These are phyloP conservation scores for Pseudoperonospora humuli DNA, from an alignment of 352 stramenopile genomes.

Conservation along the genomic window DNA sequence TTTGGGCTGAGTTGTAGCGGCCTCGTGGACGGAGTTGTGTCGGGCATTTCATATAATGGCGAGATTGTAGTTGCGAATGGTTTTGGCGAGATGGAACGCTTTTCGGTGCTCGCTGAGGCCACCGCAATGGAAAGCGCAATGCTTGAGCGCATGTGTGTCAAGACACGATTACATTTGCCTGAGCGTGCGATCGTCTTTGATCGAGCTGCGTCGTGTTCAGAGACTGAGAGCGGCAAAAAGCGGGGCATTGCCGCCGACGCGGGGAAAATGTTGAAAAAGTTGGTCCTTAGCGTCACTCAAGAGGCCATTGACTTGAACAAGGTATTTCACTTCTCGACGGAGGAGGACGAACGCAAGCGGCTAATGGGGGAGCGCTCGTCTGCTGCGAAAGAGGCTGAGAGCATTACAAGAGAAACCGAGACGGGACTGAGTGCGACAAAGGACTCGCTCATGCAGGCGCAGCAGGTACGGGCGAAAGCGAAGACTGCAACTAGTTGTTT, in stretches of 20 bases:
- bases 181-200: constrained; percentile 32
- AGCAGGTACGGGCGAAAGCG: constrained; percentile 66
- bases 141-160: constrained; percentile 43
- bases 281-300: constrained; percentile 52
- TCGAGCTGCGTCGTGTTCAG: constrained; percentile 14
- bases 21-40: constrained; percentile 38
- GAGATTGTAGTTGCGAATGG: constrained; percentile 53
- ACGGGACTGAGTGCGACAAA: constrained; percentile 43
- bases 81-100: constrained; percentile 61
- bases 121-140: constrained; percentile 49
- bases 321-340: constrained; percentile 61
- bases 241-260: constrained; percentile 42
- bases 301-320: constrained; percentile 66
- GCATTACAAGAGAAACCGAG: constrained; percentile 18
- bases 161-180: constrained; percentile 35
- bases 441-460: constrained; percentile 51
- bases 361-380: constrained; percentile 45
- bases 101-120: constrained; percentile 47
- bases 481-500: no score
- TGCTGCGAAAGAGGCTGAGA: constrained; percentile 14
- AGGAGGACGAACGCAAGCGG: constrained; percentile 45
- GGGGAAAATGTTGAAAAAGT: constrained; percentile 65
- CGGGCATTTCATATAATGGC: constrained; percentile 36
- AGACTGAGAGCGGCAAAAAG: constrained; percentile 29
- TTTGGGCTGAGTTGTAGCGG: constrained; percentile 23